Evolutionary conservation across 2,329 filamentous ascomycete species (phyloP).

Genomic region (Sporothrix phasma): DNA sequence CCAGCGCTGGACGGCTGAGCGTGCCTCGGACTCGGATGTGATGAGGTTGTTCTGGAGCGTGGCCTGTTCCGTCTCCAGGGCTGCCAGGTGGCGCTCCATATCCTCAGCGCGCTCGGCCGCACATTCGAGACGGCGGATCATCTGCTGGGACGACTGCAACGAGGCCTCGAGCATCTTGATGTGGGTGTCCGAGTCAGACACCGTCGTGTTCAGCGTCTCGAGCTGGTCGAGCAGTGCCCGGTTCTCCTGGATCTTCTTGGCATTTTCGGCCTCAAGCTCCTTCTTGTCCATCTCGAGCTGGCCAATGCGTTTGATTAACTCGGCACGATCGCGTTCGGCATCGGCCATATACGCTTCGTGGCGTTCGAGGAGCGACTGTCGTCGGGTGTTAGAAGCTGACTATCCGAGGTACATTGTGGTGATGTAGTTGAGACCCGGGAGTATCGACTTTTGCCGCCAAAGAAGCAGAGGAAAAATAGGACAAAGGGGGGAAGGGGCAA

Average conservation of each 20-base stretch:
- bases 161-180: slow-evolving; percentile 68
- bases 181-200: slow-evolving; percentile 68
- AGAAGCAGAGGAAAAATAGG: background rate
- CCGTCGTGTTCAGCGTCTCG: slow-evolving; percentile 70
- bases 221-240: slow-evolving; percentile 70
- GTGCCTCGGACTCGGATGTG: slow-evolving; percentile 62
- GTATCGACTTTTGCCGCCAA: slow-evolving; percentile 12
- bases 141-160: slow-evolving; percentile 66
- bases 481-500: background rate
- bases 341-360: slow-evolving; percentile 94
- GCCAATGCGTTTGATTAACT: slow-evolving; percentile 63
- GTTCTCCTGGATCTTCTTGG: slow-evolving; percentile 73
- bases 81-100: slow-evolving; percentile 68
- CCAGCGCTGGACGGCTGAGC: slow-evolving; percentile 72
- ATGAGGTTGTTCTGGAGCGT: slow-evolving; percentile 58
- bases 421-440: background rate
- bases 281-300: slow-evolving; percentile 65
- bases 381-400: background rate
- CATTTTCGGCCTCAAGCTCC: slow-evolving; percentile 66
- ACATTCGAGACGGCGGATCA: slow-evolving; percentile 62
- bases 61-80: slow-evolving; percentile 74
- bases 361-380: slow-evolving; percentile 76
- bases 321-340: slow-evolving; percentile 72
- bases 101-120: slow-evolving; percentile 66
- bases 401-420: background rate